phyloP scores from a whole-genome alignment of 768 basidiomycete species.

The Scleroderma citrinum region DNA sequence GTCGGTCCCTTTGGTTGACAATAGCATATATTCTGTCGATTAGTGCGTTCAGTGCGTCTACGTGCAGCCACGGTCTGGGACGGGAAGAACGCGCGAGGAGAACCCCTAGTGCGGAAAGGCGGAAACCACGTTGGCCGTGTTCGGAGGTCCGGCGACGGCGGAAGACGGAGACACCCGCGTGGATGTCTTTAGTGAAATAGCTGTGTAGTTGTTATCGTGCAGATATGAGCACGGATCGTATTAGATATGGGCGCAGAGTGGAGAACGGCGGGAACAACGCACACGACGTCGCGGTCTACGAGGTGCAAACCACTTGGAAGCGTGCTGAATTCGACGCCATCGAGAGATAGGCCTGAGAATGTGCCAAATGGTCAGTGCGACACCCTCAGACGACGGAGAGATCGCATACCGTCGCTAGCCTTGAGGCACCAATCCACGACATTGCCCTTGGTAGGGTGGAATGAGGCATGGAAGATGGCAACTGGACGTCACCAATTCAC shows the following conservation, averaged over 20 bases:
- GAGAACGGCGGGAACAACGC: conserved; percentile 20
- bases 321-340: conserved; percentile 72
- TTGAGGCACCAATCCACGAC: conserved; percentile 74
- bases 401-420: conserved; percentile 53
- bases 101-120: conserved; percentile 72
- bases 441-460: conserved; percentile 80
- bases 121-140: conserved; percentile 71
- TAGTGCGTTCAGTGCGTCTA: conserved; percentile 56
- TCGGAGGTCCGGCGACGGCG: conserved; percentile 62
- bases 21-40: conserved; percentile 47
- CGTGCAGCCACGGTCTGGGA: conserved; percentile 74
- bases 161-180: conserved; percentile 72
- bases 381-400: background rate
- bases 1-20: conserved; percentile 38
- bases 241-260: too few species aligned
- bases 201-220: conserved; percentile 28
- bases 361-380: background rate
- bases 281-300: conserved; percentile 78
- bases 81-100: conserved; percentile 59
- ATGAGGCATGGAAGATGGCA: conserved; percentile 79
- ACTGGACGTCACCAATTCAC: conserved; percentile 34
- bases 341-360: conserved; percentile 53
- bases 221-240: background rate
- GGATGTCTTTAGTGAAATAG: conserved; percentile 65
- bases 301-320: conserved; percentile 79